Evolutionary conservation across 805 yeast genomes (phyloP).

Genomic region (Saccharomycopsis guyanensis): DNA sequence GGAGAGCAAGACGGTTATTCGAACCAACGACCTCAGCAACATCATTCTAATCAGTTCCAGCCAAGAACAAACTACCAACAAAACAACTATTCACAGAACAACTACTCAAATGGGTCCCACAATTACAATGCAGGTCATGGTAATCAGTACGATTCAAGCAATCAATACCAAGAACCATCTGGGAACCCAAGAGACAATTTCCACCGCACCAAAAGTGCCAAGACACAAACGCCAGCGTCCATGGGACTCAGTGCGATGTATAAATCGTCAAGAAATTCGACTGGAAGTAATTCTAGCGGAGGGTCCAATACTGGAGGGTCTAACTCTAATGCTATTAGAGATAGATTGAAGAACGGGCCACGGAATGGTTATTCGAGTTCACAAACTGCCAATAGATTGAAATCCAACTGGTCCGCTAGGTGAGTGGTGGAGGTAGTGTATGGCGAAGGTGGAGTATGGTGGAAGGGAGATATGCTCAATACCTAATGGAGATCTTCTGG

Average conservation of each 20-base stretch:
- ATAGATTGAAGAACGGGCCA: slow-evolving; percentile 15
- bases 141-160: slow-evolving; percentile 4
- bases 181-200: background rate
- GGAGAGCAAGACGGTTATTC: background rate
- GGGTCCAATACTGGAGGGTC: background rate
- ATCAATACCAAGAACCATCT: slow-evolving; percentile 8
- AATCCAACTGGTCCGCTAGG: slow-evolving; percentile 6
- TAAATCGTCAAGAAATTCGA: slow-evolving; percentile 8
- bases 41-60: slow-evolving; percentile 8
- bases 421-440: background rate
- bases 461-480: too few relatives aligned
- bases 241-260: slow-evolving; percentile 19
- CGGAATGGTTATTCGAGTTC: slow-evolving; percentile 5
- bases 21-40: slow-evolving; percentile 2
- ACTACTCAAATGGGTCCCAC: slow-evolving; percentile 12
- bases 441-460: too few relatives aligned
- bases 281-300: background rate
- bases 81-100: slow-evolving; percentile 7
- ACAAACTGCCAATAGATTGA: slow-evolving; percentile 10
- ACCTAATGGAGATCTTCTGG: too few relatives aligned
- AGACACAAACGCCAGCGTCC: slow-evolving; percentile 21
- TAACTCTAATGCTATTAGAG: slow-evolving; percentile 9
- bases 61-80: slow-evolving; percentile 20
- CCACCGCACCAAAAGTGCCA: slow-evolving; percentile 1
- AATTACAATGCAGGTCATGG: background rate